A percentile compares a stretch with the other conserved stretches of the same genome.
Conservation (phyloP, 2,329 filamentous ascomycete genomes). For the Colletotrichum sp. region DNA sequence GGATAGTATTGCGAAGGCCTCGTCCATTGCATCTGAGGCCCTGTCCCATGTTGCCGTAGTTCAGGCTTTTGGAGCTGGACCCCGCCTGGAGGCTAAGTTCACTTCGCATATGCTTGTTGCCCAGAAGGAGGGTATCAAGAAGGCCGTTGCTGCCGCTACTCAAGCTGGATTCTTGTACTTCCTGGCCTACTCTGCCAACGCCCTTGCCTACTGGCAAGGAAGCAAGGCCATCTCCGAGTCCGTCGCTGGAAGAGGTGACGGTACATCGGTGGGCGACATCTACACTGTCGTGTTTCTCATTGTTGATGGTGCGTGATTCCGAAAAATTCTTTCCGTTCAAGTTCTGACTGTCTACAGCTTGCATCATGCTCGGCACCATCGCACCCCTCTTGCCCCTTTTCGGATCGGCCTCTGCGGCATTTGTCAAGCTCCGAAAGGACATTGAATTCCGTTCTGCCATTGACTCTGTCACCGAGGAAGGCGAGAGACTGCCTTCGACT, state of each 20-base stretch:
- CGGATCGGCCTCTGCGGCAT: slow-evolving; percentile 62
- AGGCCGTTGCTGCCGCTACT: slow-evolving; percentile 59
- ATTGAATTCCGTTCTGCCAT: slow-evolving; percentile 58
- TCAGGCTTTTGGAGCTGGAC: slow-evolving; percentile 60
- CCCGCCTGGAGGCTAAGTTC: slow-evolving; percentile 60
- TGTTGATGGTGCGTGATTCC: slow-evolving; percentile 53
- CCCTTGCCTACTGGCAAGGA: slow-evolving; percentile 72
- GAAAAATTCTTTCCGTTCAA: slow-evolving; percentile 36
- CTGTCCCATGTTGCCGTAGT: slow-evolving; percentile 59
- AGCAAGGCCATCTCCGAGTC: slow-evolving; percentile 54
- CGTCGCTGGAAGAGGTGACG: slow-evolving; percentile 35
- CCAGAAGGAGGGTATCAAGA: slow-evolving; percentile 59
- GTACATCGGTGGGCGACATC: slow-evolving; percentile 49
- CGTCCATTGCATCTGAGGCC: slow-evolving; percentile 60
- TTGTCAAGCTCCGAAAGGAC: slow-evolving; percentile 61
- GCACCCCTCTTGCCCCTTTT: slow-evolving; percentile 69
- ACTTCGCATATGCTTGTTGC: slow-evolving; percentile 55
- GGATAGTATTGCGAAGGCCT: slow-evolving; percentile 52
- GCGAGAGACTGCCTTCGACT: slow-evolving; percentile 48
- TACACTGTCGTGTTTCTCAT: slow-evolving; percentile 71
- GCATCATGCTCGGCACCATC: slow-evolving; percentile 67
- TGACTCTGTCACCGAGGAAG: slow-evolving; percentile 41
- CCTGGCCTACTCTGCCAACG: slow-evolving; percentile 71
- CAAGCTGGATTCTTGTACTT: slow-evolving; percentile 70
- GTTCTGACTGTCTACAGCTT: slow-evolving; percentile 43